Evolutionary conservation across 2,329 filamentous ascomycete species (phyloP).

Genomic region (Trichoderma sp.): DNA sequence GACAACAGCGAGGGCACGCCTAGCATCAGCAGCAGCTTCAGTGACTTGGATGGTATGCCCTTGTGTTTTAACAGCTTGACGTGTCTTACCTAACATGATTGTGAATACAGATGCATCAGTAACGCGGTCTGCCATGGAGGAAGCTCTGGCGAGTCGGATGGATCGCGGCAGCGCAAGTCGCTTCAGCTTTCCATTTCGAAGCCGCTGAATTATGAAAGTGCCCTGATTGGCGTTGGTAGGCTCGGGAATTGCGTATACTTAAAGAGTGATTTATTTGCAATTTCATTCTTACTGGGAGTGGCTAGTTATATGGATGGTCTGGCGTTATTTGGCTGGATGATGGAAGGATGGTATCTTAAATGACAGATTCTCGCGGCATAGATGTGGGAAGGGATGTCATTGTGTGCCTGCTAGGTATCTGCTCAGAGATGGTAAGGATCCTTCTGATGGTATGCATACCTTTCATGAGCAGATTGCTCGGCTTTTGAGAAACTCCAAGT

Average conservation of each 20-base stretch:
- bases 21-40: conserved; percentile 84
- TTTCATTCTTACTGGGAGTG: neutral
- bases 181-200: conserved; percentile 69
- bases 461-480: no score
- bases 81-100: neutral
- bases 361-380: conserved; percentile 6
- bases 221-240: conserved; percentile 39
- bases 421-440: no score
- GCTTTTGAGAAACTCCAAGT: no score
- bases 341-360: neutral
- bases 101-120: conserved; percentile 67
- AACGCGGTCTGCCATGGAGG: conserved; percentile 78
- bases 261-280: neutral
- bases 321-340: conserved; percentile 1
- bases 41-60: conserved; percentile 72
- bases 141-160: conserved; percentile 66
- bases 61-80: neutral
- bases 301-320: neutral
- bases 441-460: no score
- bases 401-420: neutral
- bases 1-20: conserved; percentile 73
- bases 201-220: conserved; percentile 52
- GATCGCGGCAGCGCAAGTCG: conserved; percentile 44
- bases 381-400: neutral
- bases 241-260: neutral